Conservation (phyloP, 768 basidiomycete genomes). For the Rhodosporidiobolus sp. region DNA sequence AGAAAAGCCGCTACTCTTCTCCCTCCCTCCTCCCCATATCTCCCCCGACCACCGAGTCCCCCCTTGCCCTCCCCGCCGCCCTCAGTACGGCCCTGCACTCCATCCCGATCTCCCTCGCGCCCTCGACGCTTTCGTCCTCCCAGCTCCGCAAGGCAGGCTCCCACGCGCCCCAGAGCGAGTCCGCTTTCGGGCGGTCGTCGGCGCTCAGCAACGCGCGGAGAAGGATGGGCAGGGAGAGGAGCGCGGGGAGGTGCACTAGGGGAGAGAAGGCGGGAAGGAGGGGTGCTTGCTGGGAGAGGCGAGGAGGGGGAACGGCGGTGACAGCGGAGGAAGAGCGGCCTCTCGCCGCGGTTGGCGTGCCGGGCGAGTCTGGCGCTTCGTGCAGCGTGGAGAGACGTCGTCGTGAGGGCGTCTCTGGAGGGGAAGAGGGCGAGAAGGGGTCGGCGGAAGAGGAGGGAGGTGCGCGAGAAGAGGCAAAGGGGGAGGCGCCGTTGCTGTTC, state of each 20-base stretch:
- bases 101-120: slow-evolving; percentile 37
- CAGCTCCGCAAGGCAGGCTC: slow-evolving; percentile 41
- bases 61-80: slow-evolving; percentile 6
- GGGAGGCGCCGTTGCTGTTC: background rate
- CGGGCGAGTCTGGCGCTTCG: slow-evolving; percentile 5
- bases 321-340: slow-evolving; percentile 1
- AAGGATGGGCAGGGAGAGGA: slow-evolving; percentile 30
- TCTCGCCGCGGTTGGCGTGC: background rate
- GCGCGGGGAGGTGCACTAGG: slow-evolving; percentile 28
- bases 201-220: background rate
- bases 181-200: slow-evolving; percentile 9
- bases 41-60: background rate
- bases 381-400: background rate
- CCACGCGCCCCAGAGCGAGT: slow-evolving; percentile 40
- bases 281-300: background rate
- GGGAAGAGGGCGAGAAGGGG: background rate
- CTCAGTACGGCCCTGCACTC: slow-evolving; percentile 42
- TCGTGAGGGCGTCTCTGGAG: background rate
- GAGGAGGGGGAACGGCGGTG: background rate
- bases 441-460: background rate
- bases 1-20: background rate
- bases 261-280: slow-evolving; percentile 7
- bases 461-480: background rate
- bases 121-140: slow-evolving; percentile 42
- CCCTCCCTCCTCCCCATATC: background rate